phyloP scores from a whole-genome alignment of 495 filamentous ascomycete species.

The Podospora bellae-mahoneyi region DNA sequence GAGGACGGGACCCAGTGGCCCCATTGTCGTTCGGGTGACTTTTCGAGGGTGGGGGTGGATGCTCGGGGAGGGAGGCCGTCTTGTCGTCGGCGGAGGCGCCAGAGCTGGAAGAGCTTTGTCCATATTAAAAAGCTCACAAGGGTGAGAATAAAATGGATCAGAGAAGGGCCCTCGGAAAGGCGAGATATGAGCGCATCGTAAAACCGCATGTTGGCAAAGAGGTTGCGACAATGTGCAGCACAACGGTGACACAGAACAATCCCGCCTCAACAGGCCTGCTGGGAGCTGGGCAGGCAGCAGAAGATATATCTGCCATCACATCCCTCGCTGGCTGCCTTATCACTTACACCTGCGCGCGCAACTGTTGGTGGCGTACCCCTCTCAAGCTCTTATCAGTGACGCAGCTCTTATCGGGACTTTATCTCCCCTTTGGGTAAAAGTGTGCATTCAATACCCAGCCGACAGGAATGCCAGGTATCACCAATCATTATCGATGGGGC shows the following conservation, averaged over 20 bases:
- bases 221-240: not conserved
- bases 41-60: conserved; percentile 5
- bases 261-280: not conserved
- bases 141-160: not conserved
- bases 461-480: not conserved
- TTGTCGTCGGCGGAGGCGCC: not conserved
- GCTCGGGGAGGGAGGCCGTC: not conserved
- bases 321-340: not conserved
- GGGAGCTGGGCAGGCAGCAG: not conserved
- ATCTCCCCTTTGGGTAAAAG: conserved; percentile 21
- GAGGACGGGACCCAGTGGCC: conserved; percentile 67
- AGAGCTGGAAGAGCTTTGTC: not conserved
- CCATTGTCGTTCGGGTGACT: conserved; percentile 4
- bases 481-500: not conserved
- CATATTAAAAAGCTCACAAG: not conserved
- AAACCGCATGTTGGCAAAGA: not conserved
- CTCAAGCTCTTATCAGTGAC: not conserved
- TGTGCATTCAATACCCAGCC: not conserved
- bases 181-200: not conserved
- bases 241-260: not conserved
- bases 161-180: not conserved
- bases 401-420: conserved; percentile 23
- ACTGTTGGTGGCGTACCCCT: conserved; percentile 3
- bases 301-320: not conserved
- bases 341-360: not conserved